Evolutionary conservation across 148 eudicot species (phyloP).

Genomic region (Pouteria glomerata): DNA sequence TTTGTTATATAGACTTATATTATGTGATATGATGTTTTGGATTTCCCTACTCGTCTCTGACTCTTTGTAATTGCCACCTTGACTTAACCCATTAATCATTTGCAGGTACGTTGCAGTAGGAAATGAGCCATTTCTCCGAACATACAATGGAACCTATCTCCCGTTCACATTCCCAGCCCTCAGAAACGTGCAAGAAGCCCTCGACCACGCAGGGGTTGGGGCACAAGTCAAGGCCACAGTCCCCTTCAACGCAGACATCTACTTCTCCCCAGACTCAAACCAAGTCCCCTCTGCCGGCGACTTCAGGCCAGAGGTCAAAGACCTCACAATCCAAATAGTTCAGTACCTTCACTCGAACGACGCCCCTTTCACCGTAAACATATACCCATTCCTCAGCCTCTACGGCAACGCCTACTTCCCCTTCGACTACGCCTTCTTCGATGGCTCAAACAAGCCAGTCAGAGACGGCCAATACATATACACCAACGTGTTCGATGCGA

Average conservation of each 20-base stretch:
- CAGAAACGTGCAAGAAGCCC: conserved; percentile 68
- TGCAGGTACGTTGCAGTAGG: conserved; percentile 98
- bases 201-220: conserved; percentile 60
- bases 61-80: background rate
- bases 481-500: conserved; percentile 93
- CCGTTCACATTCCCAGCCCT: conserved; percentile 71
- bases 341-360: conserved; percentile 54
- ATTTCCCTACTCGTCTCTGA: too few species aligned
- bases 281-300: conserved; percentile 96
- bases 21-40: too few species aligned
- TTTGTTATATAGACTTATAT: too few species aligned
- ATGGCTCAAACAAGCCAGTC: conserved; percentile 48
- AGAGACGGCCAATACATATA: conserved; percentile 51
- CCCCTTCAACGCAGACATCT: conserved; percentile 90
- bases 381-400: conserved; percentile 88
- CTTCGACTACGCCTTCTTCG: conserved; percentile 76
- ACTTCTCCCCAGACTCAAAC: conserved; percentile 76
- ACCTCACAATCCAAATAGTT: conserved; percentile 51
- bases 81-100: background rate
- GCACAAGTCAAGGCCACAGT: conserved; percentile 67
- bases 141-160: conserved; percentile 68
- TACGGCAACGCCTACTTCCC: conserved; percentile 76
- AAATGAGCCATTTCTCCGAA: conserved; percentile 73
- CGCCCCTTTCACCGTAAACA: conserved; percentile 90
- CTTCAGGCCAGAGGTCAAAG: conserved; percentile 74